Evolutionary conservation across 257 asterid genomes (phyloP).

Genomic region (Primulina eburnea): DNA sequence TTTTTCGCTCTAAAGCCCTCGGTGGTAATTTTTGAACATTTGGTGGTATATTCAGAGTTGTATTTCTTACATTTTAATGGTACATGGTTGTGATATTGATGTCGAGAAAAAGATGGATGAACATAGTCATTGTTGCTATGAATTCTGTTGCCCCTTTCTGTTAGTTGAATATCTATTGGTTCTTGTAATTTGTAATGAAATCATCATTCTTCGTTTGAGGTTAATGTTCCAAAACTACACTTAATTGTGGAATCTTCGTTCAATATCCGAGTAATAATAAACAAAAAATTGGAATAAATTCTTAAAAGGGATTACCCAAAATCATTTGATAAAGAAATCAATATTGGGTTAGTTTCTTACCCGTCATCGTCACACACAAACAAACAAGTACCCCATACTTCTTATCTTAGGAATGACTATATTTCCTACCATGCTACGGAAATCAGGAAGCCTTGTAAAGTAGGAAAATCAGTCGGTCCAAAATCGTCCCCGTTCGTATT

Average conservation of each 20-base stretch:
- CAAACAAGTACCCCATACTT: too few species aligned
- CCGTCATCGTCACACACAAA: too few species aligned
- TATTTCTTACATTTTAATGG: not conserved
- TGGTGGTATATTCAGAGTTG: constrained; percentile 9
- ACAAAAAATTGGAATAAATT: too few species aligned
- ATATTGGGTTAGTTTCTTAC: too few species aligned
- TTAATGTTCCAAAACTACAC: not conserved
- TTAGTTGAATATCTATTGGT: not conserved
- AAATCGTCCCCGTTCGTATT: too few species aligned
- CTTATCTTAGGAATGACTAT: too few species aligned
- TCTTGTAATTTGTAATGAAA: not conserved
- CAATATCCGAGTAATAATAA: too few species aligned
- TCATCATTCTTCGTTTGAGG: not conserved
- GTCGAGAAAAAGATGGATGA: not conserved
- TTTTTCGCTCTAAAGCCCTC: not conserved
- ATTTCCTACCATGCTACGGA: too few species aligned
- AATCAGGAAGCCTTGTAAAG: too few species aligned
- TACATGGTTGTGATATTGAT: not conserved
- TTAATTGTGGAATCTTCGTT: not conserved
- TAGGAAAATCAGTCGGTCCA: too few species aligned
- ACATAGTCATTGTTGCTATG: not conserved
- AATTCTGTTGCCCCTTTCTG: not conserved
- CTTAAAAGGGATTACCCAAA: too few species aligned
- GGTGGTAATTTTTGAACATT: not conserved
- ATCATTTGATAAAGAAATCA: too few species aligned